Percentiles rank a stretch among this genome's conserved stretches.
Conservation (phyloP, 2,329 filamentous ascomycete genomes). For the Calonectria naviculata region DNA sequence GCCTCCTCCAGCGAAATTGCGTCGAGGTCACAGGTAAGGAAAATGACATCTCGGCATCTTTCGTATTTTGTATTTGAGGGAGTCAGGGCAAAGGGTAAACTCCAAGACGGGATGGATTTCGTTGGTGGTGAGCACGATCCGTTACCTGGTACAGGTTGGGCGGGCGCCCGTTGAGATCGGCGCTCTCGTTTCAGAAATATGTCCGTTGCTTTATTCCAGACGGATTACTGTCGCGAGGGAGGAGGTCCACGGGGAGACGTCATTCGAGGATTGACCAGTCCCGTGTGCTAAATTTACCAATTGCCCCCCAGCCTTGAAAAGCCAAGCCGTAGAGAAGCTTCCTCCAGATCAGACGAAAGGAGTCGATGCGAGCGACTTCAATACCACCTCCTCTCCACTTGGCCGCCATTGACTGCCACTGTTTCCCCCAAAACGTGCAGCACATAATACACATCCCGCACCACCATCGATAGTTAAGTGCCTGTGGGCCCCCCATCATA, state of each 20-base stretch:
- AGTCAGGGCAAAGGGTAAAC: background rate
- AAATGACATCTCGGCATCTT: background rate
- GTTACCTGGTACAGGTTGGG: background rate
- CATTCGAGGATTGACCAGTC: background rate
- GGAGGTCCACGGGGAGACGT: background rate
- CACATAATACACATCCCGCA: background rate
- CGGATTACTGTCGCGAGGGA: constrained; percentile 3
- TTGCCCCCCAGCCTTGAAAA: background rate
- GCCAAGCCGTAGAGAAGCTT: background rate
- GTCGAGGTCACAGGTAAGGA: background rate
- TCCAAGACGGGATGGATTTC: background rate
- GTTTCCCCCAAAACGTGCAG: background rate
- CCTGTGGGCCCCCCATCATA: background rate
- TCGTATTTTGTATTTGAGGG: background rate
- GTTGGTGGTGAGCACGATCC: constrained; percentile 2
- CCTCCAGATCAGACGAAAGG: background rate
- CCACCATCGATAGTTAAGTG: background rate
- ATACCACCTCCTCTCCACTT: background rate
- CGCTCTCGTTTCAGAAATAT: constrained; percentile 20
- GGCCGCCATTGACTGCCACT: background rate
- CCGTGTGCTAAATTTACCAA: background rate
- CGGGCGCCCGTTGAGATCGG: constrained; percentile 4
- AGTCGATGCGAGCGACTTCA: background rate
- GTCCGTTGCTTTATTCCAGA: constrained; percentile 16
- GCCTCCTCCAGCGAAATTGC: constrained; percentile 15